Evolutionary conservation across 768 basidiomycete species (phyloP).

Genomic region (Sporobolomyces roseus): DNA sequence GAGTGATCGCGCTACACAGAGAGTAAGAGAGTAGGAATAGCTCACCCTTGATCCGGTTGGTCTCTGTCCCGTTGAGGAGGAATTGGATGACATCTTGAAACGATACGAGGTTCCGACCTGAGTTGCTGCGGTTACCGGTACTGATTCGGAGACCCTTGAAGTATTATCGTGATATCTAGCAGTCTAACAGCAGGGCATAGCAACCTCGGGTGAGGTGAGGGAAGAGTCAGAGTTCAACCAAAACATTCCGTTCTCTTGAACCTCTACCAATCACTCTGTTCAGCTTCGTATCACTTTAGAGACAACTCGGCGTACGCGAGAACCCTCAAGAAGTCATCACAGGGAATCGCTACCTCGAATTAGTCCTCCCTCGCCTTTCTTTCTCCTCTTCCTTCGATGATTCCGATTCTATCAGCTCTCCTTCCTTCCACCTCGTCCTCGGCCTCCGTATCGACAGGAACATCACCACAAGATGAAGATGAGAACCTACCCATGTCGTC

Average conservation of each 20-base stretch:
- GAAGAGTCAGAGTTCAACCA: too few species aligned
- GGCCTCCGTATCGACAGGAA: too few species aligned
- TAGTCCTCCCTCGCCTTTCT: not conserved
- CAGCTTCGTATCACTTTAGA: not conserved
- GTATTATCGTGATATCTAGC: too few species aligned
- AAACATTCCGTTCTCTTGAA: not conserved
- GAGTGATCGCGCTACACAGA: not conserved
- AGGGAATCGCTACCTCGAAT: not conserved
- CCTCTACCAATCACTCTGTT: not conserved
- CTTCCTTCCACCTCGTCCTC: too few species aligned
- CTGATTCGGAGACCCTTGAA: too few species aligned
- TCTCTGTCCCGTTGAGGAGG: not conserved
- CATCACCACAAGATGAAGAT: not conserved
- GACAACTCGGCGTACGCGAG: too few species aligned
- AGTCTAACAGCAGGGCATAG: too few species aligned
- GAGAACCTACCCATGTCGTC: constrained; percentile 17
- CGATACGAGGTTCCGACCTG: not conserved
- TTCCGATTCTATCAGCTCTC: constrained; percentile 4
- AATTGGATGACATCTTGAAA: constrained; percentile 5
- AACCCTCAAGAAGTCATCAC: not conserved
- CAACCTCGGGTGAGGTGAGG: too few species aligned
- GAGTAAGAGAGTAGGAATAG: not conserved
- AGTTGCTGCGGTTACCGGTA: too few species aligned
- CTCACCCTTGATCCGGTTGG: not conserved
- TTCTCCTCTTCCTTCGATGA: not conserved